Conservation (phyloP, 352 stramenopile species). For the Pythium plurisporium region DNA sequence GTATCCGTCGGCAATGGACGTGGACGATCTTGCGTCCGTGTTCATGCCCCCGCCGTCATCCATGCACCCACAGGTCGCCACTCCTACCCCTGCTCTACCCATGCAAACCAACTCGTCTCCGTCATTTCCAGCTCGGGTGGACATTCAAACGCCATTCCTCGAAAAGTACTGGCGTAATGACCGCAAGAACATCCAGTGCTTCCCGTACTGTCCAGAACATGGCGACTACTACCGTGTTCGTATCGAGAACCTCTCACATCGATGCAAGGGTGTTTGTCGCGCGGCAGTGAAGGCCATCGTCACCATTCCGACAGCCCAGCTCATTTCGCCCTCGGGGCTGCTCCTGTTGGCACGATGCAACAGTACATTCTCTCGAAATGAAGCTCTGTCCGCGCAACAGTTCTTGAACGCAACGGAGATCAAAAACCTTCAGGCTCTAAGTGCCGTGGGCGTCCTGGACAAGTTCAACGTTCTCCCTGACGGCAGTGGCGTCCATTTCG, state of each 20-base stretch:
- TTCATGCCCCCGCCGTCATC: constrained; percentile 33
- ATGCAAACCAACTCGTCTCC: constrained; percentile 22
- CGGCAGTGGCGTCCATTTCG: constrained; percentile 51
- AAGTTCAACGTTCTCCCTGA: constrained; percentile 40
- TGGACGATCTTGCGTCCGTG: constrained; percentile 43
- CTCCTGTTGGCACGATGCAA: constrained; percentile 77
- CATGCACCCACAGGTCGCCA: constrained; percentile 17
- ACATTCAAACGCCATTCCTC: constrained; percentile 80
- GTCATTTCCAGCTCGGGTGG: constrained; percentile 48
- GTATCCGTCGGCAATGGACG: constrained; percentile 33
- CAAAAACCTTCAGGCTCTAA: constrained; percentile 64
- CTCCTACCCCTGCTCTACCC: constrained; percentile 21
- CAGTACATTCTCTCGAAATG: constrained; percentile 75
- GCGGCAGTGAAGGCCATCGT: constrained; percentile 73
- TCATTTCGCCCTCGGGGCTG: constrained; percentile 33
- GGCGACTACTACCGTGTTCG: constrained; percentile 88
- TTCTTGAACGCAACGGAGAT: constrained; percentile 55
- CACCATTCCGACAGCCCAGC: constrained; percentile 42
- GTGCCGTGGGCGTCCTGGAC: constrained; percentile 59
- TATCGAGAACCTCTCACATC: constrained; percentile 81
- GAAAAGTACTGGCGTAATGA: constrained; percentile 92
- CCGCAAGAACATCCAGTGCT: constrained; percentile 91
- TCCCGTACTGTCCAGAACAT: constrained; percentile 86
- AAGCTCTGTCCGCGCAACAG: constrained; percentile 42
- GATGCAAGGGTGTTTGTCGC: constrained; percentile 80